Base-by-base conservation (phyloP, 768 basidiomycete species). In the Termitomyces titanicus region DNA sequence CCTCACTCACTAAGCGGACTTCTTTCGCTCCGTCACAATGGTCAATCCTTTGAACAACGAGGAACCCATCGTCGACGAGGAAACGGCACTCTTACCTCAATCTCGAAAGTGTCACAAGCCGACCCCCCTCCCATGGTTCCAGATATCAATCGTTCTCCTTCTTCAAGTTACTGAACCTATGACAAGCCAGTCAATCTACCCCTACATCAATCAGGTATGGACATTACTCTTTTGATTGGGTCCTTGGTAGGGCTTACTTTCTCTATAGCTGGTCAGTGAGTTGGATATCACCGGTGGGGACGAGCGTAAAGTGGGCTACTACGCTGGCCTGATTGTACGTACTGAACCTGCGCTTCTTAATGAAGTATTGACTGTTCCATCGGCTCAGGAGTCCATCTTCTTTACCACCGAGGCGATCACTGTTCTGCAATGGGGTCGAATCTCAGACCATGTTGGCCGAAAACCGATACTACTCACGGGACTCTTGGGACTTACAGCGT, bases 381-480 rank as follows among this genome's bases (percentile, higher is more conserved):
- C 12, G 3, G 5, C 9, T 13, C 25, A 91, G 89, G 81, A 88
- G 77, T 91, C 89, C 0, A 62, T 88, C 11, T 92, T 89, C 70
- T 92, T 84, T 57, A 73, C 86, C 8, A 82, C 86, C 0, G 85
- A 91, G 69, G 86, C 89, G 0, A 65, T 82, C 47, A 88, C 86
- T 2, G 81, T 89, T 29, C 70, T 91, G 7, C 81, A 88, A 54
- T 92, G 89, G 88, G 84, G 85, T 63, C 79, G 85, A 18, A 47
- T 85, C 10, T 89, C 88, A 9, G 89, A 92, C 58, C 74, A 75
- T 40, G 67, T 91, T 44, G 89, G 89, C 18, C 82, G 89, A 43
- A 88, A 85, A 58, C 89, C 89, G 0, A 80, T 92, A 20, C 80
- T 92, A 57, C 71, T 92, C 51, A 74, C 65, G 0, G 89, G 89